phyloP scores from a whole-genome alignment of 2,329 filamentous ascomycete genomes.

The Blumeriella jaapii region DNA sequence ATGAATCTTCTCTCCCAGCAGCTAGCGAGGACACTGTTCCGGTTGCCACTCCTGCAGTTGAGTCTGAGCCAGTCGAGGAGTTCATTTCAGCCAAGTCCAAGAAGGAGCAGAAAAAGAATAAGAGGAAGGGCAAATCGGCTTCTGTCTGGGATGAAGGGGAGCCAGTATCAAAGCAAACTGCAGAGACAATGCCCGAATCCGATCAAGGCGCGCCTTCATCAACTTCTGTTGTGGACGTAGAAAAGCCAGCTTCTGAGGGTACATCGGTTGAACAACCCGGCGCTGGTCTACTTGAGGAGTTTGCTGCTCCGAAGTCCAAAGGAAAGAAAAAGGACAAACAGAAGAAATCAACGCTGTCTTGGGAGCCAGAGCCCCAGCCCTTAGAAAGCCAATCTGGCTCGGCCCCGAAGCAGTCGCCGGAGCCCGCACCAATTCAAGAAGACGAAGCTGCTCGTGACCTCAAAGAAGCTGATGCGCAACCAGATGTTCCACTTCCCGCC shows the following conservation, averaged over 20 bases:
- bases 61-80: conserved; percentile 3
- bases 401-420: background rate
- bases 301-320: conserved; percentile 1
- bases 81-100: conserved; percentile 7
- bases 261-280: background rate
- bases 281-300: background rate
- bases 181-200: background rate
- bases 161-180: background rate
- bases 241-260: background rate
- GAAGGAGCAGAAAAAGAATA: conserved; percentile 13
- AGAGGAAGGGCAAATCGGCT: conserved; percentile 22
- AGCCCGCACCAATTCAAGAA: background rate
- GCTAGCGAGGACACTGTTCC: background rate
- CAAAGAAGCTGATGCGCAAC: background rate
- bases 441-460: conserved; percentile 1
- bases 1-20: conserved; percentile 1
- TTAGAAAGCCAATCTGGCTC: background rate
- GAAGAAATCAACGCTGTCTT: background rate
- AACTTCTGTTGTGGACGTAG: no score
- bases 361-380: background rate
- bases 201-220: conserved; percentile 3
- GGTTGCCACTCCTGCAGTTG: background rate
- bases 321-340: conserved; percentile 6
- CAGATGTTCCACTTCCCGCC: background rate
- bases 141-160: conserved; percentile 1